Percentiles rank a stretch among this genome's conserved stretches.
Evolutionary conservation across 768 basidiomycete genomes (phyloP).

Genomic region (Aureoboletus auriporus): DNA sequence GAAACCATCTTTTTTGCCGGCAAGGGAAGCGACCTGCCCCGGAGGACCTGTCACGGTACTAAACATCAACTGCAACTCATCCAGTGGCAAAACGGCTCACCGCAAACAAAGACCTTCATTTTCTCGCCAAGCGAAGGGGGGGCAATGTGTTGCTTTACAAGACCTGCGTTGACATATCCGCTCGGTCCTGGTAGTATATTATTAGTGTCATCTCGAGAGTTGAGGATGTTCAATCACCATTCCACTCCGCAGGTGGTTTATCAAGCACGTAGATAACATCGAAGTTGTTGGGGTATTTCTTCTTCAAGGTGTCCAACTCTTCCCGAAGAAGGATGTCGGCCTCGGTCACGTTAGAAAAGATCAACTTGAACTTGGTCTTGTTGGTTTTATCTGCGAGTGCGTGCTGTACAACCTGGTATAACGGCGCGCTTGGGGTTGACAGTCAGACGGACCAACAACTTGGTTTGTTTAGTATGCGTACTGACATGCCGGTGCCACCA

Average conservation of each 20-base stretch:
- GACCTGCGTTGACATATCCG: slow-evolving; percentile 71
- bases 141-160: slow-evolving; percentile 72
- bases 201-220: slow-evolving; percentile 4
- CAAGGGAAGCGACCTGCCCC: slow-evolving; percentile 80
- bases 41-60: slow-evolving; percentile 55
- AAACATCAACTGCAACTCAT: not conserved
- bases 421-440: slow-evolving; percentile 56
- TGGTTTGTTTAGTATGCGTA: slow-evolving; percentile 4
- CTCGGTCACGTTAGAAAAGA: slow-evolving; percentile 89
- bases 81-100: slow-evolving; percentile 37
- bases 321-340: slow-evolving; percentile 85
- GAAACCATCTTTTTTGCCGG: slow-evolving; percentile 85
- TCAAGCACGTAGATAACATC: slow-evolving; percentile 86
- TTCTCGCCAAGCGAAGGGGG: slow-evolving; percentile 64
- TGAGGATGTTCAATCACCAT: slow-evolving; percentile 41
- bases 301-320: slow-evolving; percentile 67
- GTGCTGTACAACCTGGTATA: slow-evolving; percentile 78
- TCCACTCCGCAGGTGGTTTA: slow-evolving; percentile 56
- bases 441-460: not conserved
- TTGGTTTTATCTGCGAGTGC: slow-evolving; percentile 70
- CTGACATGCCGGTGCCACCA: slow-evolving; percentile 90
- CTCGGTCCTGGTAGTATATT: slow-evolving; percentile 42
- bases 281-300: slow-evolving; percentile 65
- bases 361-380: slow-evolving; percentile 90
- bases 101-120: slow-evolving; percentile 88